Conservation (phyloP, 169 alveolate species). For the Eimeria acervulina region DNA sequence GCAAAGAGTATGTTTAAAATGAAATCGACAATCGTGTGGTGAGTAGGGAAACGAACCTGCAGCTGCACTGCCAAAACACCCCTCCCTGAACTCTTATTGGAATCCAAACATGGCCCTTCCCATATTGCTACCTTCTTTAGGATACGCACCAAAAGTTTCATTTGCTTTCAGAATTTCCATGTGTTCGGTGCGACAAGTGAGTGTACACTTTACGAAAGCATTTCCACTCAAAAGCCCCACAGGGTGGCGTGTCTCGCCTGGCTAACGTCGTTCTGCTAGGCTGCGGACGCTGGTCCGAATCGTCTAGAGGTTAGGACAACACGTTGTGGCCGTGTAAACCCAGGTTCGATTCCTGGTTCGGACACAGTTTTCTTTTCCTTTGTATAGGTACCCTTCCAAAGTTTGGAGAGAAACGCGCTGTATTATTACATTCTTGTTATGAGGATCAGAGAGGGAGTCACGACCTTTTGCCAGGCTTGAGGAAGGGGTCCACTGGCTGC, state of each 20-base stretch:
- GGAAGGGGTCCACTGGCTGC: not conserved
- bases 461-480: not conserved
- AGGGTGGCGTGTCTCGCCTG: not conserved
- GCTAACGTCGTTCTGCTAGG: not conserved
- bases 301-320: slow-evolving; percentile 97
- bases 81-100: slow-evolving; percentile 97
- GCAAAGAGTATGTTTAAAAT: not conserved
- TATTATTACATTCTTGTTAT: too few species aligned
- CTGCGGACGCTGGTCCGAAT: slow-evolving; percentile 90
- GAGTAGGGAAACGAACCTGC: slow-evolving; percentile 97
- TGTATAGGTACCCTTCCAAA: not conserved
- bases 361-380: slow-evolving; percentile 90
- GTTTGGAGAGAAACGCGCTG: not conserved
- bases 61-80: slow-evolving; percentile 97
- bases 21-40: slow-evolving; percentile 89
- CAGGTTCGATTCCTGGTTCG: slow-evolving; percentile 97
- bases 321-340: slow-evolving; percentile 97
- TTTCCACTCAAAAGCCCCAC: not conserved
- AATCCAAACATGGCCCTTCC: slow-evolving; percentile 88
- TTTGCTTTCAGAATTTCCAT: too few species aligned
- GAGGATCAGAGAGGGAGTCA: not conserved
- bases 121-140: not conserved
- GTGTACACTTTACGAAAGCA: not conserved
- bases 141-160: too few species aligned
- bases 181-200: too few species aligned